Evolutionary conservation across 225 moss, liverwort and hornwort genomes (phyloP), one percentile per base, ranked within the genome.

Genomic region (Sphagnum tenellum): DNA sequence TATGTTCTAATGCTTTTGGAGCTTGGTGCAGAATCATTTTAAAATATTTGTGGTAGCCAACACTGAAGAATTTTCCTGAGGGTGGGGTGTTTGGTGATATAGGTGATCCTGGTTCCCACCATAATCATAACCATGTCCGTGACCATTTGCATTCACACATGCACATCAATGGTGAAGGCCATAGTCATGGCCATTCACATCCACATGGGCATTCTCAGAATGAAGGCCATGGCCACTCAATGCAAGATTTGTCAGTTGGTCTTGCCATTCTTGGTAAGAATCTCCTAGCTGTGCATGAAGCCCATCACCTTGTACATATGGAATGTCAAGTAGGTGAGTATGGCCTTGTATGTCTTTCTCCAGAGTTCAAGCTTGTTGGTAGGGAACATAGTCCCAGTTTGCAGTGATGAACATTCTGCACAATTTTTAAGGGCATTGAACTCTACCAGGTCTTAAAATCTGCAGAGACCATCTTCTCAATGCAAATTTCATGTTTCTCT

Each of bases 191-290:
- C 64, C 77, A 77, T 69, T 59, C 52, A 46, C 71, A 77, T 69
- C 56, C 66, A 12, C 79, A 80, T 63, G 69, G 55, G 46, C 86
- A 77, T 47, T 74, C 73, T 62, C 64, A 71, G 65, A 58, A 55
- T 69, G 64, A 70, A 68, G 83, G 66, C 56, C 81, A 84, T 71
- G 74, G 75, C 53, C 96, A 96, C 68, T 85, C 96, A 69, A 44
- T 98, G 4, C 64, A 80, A 73, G 93, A 93, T 61, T 71, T 98
- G 50, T 84, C 90, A 14, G 79, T 85, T 67, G 96, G 96, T 57
- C 87, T 93, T 59, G 81, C 92, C 63, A 88, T 93, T 44, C 88
- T 98, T 56, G 85, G 88, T 84, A 79, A 55, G 67, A 69, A 57
- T 65, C 59, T 60, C 55, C 48, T 48, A 62, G 8, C 46, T 60